Evolutionary conservation across 768 basidiomycete genomes (phyloP), one percentile per base, ranked within the genome.

Genomic region (Austroboletus eburneus): DNA sequence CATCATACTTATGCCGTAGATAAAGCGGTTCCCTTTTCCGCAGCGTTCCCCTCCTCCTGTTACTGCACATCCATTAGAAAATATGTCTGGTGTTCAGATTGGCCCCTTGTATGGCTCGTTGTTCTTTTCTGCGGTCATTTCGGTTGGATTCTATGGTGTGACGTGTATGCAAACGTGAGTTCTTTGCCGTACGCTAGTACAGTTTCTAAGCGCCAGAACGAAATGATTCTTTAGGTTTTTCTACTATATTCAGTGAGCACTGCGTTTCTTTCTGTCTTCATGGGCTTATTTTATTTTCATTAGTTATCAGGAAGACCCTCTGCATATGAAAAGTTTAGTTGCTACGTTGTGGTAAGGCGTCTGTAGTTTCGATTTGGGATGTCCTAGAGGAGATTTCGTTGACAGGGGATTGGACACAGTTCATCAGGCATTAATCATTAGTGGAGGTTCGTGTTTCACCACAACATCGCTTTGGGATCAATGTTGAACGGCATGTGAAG

Each of bases 101-200:
- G 45, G 29, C 22, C 29, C 45, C 10, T 23, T 29, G 16, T 39
- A 45, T 39, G 45, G 45, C 25, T 36, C 45, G 4, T 6, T 45
- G 27, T 39, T 39, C 45, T 45, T 45, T 32, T 45, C 45, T 17
- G 36, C 45, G 18, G 39, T 45, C 9, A 14, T 45, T 14, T 45
- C 45, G 2, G 45, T 45, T 7, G 45, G 20, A 10, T 45, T 45
- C 27, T 45, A 45, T 5, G 37, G 37, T 8, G 37, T 45, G 17
- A 45, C 45, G 27, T 45, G 45, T 21, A 45, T 45, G 43, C 43
- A 45, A 37, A 37, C 43, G 43, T 45, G 36, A 45, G 43, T 30
- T 18, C 13, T 13, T 5, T 17, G 34, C 18, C 7, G 10, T 35
- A 17, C 17, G 34, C 5, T 9, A 7, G 30, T 32, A 13, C 25